Percentiles rank a stretch among this genome's conserved stretches.
Evolutionary conservation across 2,329 filamentous ascomycete species (phyloP).

Genomic region (Sporothrix globosa): DNA sequence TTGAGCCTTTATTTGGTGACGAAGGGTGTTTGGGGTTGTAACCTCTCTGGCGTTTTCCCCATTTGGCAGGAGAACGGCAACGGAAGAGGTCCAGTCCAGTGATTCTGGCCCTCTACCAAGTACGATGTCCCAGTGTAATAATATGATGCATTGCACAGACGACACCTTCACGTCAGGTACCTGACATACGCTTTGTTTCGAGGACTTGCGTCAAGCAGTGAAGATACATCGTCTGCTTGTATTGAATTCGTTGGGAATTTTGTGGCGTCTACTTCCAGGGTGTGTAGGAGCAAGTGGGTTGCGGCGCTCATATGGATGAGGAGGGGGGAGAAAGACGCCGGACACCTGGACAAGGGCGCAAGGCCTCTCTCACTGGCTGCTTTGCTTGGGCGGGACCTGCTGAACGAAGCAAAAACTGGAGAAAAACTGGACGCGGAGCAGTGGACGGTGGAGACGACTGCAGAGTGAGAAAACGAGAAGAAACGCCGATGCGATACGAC

Average conservation of each 20-base stretch:
- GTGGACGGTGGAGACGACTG: not conserved
- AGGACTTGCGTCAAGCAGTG: not conserved
- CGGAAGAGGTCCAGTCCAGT: not conserved
- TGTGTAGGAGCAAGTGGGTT: not conserved
- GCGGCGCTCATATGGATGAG: not conserved
- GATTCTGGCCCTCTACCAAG: not conserved
- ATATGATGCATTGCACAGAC: too few relatives aligned
- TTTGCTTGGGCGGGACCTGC: not conserved
- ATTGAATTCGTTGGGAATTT: not conserved
- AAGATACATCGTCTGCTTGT: not conserved
- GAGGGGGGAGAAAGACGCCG: too few relatives aligned
- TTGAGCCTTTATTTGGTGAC: not conserved
- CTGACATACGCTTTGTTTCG: not conserved
- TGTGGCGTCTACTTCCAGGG: not conserved
- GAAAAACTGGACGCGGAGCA: not conserved
- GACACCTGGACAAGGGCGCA: not conserved
- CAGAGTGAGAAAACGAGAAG: conserved; percentile 2
- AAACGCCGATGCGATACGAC: conserved; percentile 19
- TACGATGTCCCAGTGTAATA: too few relatives aligned
- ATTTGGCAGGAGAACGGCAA: not conserved
- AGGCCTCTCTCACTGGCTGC: not conserved
- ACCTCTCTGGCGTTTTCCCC: not conserved
- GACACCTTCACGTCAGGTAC: not conserved
- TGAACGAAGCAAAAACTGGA: conserved; percentile 13
- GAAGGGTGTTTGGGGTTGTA: not conserved